Evolutionary conservation across 2,329 filamentous ascomycete species (phyloP).

Genomic region (Fusarium proliferatum): DNA sequence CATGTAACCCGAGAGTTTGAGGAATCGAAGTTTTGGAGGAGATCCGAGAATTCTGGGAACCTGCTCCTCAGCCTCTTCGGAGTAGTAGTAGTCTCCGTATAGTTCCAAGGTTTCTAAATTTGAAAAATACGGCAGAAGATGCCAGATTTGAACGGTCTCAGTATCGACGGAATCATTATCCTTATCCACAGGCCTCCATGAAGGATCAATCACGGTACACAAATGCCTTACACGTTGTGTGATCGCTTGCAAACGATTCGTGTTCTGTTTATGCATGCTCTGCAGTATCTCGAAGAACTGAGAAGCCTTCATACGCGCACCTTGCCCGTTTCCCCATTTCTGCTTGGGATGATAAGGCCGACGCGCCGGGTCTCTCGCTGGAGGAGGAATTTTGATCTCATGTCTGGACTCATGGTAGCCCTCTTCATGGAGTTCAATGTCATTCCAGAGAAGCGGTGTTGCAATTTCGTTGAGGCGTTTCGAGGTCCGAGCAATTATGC

Average conservation of each 20-base stretch:
- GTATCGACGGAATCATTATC: not conserved
- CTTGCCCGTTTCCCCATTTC: not conserved
- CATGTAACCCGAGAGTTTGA: conserved; percentile 21
- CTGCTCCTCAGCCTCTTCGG: rapidly evolving
- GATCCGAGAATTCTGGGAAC: not conserved
- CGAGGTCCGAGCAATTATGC: not conserved
- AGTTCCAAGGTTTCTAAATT: conserved; percentile 26
- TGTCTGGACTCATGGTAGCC: conserved; percentile 14
- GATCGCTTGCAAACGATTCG: not conserved
- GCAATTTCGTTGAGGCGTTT: not conserved
- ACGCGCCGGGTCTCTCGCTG: not conserved
- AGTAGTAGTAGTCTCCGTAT: not conserved
- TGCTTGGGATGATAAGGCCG: not conserved
- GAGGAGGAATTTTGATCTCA: not conserved
- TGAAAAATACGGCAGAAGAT: conserved; percentile 18
- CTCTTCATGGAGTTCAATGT: conserved; percentile 25
- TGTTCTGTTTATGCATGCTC: not conserved
- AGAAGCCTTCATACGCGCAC: not conserved
- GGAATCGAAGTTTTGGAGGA: conserved; percentile 7
- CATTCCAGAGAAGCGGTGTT: conserved; percentile 23
- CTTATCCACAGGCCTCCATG: rapidly evolving
- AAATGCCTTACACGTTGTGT: not conserved
- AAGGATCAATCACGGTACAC: conserved; percentile 1
- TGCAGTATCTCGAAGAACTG: conserved; percentile 10
- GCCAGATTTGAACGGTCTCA: conserved; percentile 12